Percentiles rank a stretch among this genome's conserved stretches.
These are phyloP conservation scores for Aspergillus proliferans DNA, from an alignment of 2,329 filamentous ascomycete genomes.

Conservation along the genomic window DNA sequence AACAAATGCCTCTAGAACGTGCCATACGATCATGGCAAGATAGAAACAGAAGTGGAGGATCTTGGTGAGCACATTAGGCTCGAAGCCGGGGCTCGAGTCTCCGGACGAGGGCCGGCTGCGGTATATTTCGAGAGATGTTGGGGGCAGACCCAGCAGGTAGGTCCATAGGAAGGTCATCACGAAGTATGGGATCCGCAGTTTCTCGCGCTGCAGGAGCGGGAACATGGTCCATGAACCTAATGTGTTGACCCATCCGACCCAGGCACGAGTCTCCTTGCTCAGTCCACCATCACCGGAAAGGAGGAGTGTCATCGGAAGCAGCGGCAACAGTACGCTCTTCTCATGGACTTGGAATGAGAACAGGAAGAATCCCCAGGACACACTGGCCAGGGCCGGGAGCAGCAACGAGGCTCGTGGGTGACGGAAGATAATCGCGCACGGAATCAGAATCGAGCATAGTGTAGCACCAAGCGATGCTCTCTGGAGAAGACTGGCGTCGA, in stretches of 20 bases:
- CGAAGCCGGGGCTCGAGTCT: conserved; percentile 35
- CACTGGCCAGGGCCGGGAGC: conserved; percentile 72
- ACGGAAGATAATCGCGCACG: conserved; percentile 72
- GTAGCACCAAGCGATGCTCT: conserved; percentile 69
- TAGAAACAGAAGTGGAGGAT: conserved; percentile 74
- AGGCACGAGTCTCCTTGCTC: conserved; percentile 68
- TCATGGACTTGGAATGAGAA: conserved; percentile 98
- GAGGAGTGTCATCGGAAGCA: conserved; percentile 88
- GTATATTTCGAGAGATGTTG: conserved; percentile 65
- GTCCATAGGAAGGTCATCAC: conserved; percentile 84
- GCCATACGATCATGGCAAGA: conserved; percentile 70
- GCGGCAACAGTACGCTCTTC: conserved; percentile 87
- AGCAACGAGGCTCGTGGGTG: conserved; percentile 71
- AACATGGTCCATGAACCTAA: conserved; percentile 91
- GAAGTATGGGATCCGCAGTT: conserved; percentile 74
- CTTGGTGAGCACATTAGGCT: conserved; percentile 54
- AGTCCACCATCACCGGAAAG: conserved; percentile 73
- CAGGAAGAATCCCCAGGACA: conserved; percentile 94
- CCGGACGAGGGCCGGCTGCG: conserved; percentile 40
- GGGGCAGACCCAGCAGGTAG: conserved; percentile 81
- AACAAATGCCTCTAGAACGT: conserved; percentile 65
- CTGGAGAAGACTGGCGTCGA: conserved; percentile 66
- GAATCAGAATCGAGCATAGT: conserved; percentile 66
- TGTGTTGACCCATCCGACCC: conserved; percentile 94
- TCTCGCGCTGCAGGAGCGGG: conserved; percentile 78